phyloP scores from a whole-genome alignment of 148 eudicot genomes.

The Suaeda aralocaspica region DNA sequence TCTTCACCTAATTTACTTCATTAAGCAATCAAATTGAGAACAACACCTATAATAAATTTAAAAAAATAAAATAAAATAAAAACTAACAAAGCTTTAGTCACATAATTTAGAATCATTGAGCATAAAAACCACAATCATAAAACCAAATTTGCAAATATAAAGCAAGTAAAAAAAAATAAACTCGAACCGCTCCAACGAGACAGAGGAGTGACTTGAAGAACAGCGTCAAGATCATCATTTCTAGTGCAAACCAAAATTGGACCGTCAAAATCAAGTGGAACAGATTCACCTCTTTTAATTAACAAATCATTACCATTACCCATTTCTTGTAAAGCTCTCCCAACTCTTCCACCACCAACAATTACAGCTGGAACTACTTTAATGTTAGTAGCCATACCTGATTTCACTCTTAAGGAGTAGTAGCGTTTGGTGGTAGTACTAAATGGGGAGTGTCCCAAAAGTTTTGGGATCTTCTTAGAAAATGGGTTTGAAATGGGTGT shows the following conservation, averaged over 20 bases:
- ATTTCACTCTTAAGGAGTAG: slow-evolving; percentile 7
- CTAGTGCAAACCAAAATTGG: slow-evolving; percentile 91
- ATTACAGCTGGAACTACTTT: slow-evolving; percentile 69
- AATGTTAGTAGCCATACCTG: slow-evolving; percentile 30
- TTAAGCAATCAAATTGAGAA: too few species aligned
- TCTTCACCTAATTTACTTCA: too few species aligned
- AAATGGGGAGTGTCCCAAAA: slow-evolving; percentile 3
- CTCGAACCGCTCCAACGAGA: slow-evolving; percentile 74
- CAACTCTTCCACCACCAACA: slow-evolving; percentile 90
- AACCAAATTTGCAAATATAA: background rate
- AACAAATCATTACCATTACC: slow-evolving; percentile 74
- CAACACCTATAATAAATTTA: too few species aligned
- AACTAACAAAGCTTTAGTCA: background rate
- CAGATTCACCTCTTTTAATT: slow-evolving; percentile 73
- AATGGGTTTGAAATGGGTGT: slow-evolving; percentile 32
- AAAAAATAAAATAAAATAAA: background rate
- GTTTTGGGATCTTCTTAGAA: slow-evolving; percentile 20
- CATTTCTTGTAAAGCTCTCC: slow-evolving; percentile 72
- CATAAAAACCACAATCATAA: background rate
- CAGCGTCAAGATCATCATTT: slow-evolving; percentile 93
- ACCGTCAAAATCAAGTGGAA: slow-evolving; percentile 71
- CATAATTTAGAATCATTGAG: background rate
- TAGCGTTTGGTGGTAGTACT: slow-evolving; percentile 5
- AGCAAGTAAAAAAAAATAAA: background rate
- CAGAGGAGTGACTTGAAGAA: slow-evolving; percentile 71